phyloP scores from a whole-genome alignment of 2,329 filamentous ascomycete species.

The Tricladium varicosporioides region DNA sequence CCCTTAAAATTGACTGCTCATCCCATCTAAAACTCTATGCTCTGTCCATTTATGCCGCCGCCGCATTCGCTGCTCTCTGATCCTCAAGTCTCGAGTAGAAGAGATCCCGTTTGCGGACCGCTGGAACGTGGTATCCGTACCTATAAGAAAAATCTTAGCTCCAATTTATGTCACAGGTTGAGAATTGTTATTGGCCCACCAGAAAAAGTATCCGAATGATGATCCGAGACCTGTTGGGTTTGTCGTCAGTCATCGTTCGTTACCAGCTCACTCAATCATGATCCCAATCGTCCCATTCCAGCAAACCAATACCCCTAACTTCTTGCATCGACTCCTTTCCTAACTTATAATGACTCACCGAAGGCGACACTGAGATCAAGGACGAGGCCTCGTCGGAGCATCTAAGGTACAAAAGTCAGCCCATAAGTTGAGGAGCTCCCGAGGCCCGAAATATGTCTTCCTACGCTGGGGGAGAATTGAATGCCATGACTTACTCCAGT shows the following conservation, averaged over 20 bases:
- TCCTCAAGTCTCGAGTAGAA: constrained; percentile 43
- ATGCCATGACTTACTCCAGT: constrained; percentile 33
- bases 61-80: constrained; percentile 34
- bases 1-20: constrained; percentile 1
- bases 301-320: not conserved
- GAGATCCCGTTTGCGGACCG: constrained; percentile 38
- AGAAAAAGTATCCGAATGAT: constrained; percentile 52
- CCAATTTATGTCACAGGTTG: not conserved
- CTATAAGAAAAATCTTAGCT: constrained; percentile 18
- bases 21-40: constrained; percentile 8
- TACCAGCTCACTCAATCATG: not conserved
- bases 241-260: constrained; percentile 4
- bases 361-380: constrained; percentile 56
- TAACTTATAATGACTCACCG: constrained; percentile 40
- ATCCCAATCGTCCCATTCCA: not conserved
- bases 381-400: constrained; percentile 57
- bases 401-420: constrained; percentile 40
- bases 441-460: constrained; percentile 3
- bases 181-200: constrained; percentile 42
- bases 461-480: not conserved
- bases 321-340: not conserved
- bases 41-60: constrained; percentile 19
- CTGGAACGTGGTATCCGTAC: constrained; percentile 43
- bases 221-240: constrained; percentile 48
- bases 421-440: constrained; percentile 17